Conservation (phyloP, 768 basidiomycete species). For the Collybia nuda region DNA sequence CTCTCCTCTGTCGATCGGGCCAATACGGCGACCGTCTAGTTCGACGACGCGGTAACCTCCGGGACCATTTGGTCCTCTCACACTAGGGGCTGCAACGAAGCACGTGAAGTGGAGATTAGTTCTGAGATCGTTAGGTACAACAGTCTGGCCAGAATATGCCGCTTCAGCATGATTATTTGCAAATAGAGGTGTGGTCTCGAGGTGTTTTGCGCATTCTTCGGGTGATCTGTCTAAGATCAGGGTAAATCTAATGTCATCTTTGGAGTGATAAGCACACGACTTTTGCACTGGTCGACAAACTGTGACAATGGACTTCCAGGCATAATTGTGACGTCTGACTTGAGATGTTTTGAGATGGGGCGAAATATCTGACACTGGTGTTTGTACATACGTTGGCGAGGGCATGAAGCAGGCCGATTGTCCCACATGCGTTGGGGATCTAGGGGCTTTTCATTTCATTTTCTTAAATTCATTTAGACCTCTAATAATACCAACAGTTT, state of each 20-base stretch:
- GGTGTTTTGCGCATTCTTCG: slow-evolving; percentile 68
- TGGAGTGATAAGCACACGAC: slow-evolving; percentile 26
- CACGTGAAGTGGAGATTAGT: slow-evolving; percentile 86
- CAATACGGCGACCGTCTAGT: slow-evolving; percentile 76
- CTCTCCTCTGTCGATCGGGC: slow-evolving; percentile 79
- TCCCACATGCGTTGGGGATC: slow-evolving; percentile 87
- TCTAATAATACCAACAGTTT: slow-evolving; percentile 58
- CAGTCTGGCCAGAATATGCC: slow-evolving; percentile 69
- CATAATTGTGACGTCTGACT: slow-evolving; percentile 58
- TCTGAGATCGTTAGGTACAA: slow-evolving; percentile 59
- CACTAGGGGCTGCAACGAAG: slow-evolving; percentile 70
- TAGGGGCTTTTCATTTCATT: slow-evolving; percentile 18
- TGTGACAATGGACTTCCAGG: slow-evolving; percentile 61
- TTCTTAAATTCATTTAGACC: not conserved
- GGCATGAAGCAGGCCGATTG: slow-evolving; percentile 83
- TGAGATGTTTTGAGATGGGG: not conserved
- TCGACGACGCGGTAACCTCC: slow-evolving; percentile 52
- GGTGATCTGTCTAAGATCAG: slow-evolving; percentile 57
- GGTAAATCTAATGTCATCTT: not conserved
- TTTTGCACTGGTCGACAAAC: slow-evolving; percentile 66
- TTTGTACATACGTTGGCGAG: slow-evolving; percentile 62
- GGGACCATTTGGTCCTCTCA: slow-evolving; percentile 17
- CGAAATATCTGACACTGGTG: not conserved
- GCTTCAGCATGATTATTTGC: slow-evolving; percentile 73
- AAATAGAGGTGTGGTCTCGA: slow-evolving; percentile 78